phyloP scores from a whole-genome alignment of 139 green algal species.

The Chlamydomonas urium region DNA sequence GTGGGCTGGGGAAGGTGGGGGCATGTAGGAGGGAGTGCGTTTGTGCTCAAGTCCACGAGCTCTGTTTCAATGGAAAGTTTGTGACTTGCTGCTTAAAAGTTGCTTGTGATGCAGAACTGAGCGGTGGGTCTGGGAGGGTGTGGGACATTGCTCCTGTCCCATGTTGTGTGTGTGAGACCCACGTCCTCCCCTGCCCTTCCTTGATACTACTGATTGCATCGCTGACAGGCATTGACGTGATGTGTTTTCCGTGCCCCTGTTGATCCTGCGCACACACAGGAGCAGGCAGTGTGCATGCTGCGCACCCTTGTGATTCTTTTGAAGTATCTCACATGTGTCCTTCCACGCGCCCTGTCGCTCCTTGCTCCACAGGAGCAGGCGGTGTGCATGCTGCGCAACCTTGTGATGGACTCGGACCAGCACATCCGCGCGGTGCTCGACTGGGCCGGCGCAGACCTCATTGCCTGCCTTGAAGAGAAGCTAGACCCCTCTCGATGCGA shows the following conservation, averaged over 20 bases:
- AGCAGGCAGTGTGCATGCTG: slow-evolving; percentile 43
- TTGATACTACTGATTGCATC: not conserved
- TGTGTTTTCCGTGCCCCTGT: no score
- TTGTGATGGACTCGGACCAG: slow-evolving; percentile 28
- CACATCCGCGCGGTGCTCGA: slow-evolving; percentile 17
- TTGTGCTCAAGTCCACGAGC: not conserved
- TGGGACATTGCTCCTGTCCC: not conserved
- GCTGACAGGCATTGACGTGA: not conserved
- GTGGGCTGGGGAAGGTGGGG: not conserved
- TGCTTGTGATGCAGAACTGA: not conserved
- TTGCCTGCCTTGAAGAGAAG: slow-evolving; percentile 32
- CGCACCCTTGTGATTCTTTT: slow-evolving; percentile 50
- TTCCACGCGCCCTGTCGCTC: not conserved
- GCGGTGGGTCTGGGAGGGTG: not conserved
- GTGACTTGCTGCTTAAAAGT: not conserved
- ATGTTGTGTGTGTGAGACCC: not conserved
- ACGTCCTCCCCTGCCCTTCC: not conserved
- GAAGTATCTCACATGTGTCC: not conserved
- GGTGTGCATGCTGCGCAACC: slow-evolving; percentile 43
- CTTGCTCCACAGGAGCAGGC: slow-evolving; percentile 44
- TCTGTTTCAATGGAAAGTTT: not conserved
- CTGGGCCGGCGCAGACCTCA: slow-evolving; percentile 33
- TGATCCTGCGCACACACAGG: no score
- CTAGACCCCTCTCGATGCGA: slow-evolving; percentile 27
- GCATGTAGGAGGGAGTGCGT: not conserved